Conservation (phyloP, 306 rosid genomes). For the Sophora flavescens region DNA sequence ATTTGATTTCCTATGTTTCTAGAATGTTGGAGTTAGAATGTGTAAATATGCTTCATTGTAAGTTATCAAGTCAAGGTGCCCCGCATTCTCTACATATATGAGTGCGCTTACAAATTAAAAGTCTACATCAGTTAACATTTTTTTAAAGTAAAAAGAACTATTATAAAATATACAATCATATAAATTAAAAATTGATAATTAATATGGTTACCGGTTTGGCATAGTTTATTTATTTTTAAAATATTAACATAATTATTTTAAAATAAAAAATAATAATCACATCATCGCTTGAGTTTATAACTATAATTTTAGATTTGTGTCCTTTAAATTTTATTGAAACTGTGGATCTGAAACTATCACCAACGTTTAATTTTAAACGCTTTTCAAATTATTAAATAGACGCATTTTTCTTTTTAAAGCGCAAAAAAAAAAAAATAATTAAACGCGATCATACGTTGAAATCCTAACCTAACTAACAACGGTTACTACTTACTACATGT, state of each 20-base stretch:
- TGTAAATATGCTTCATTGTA: slow-evolving; percentile 17
- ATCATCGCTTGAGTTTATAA: too few relatives aligned
- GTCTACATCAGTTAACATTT: slow-evolving; percentile 16
- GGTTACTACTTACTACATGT: too few relatives aligned
- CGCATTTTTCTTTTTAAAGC: too few relatives aligned
- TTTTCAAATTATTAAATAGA: background rate
- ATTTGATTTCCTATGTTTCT: slow-evolving; percentile 48
- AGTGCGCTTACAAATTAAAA: background rate
- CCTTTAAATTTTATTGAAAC: background rate
- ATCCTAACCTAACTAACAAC: background rate
- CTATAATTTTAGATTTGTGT: too few relatives aligned
- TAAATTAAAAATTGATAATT: background rate
- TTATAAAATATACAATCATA: background rate
- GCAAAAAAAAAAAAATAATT: too few relatives aligned
- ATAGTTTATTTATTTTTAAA: too few relatives aligned
- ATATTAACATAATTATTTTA: background rate
- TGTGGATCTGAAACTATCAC: background rate
- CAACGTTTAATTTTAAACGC: background rate
- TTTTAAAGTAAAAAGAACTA: background rate
- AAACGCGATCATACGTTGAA: background rate
- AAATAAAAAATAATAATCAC: background rate
- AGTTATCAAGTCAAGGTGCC: slow-evolving; percentile 18
- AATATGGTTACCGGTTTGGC: background rate
- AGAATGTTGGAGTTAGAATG: slow-evolving; percentile 42
- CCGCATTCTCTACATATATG: slow-evolving; percentile 3